Base-by-base conservation (phyloP, 1,139 yeast genomes). In the Kodamaea ohmeri region DNA sequence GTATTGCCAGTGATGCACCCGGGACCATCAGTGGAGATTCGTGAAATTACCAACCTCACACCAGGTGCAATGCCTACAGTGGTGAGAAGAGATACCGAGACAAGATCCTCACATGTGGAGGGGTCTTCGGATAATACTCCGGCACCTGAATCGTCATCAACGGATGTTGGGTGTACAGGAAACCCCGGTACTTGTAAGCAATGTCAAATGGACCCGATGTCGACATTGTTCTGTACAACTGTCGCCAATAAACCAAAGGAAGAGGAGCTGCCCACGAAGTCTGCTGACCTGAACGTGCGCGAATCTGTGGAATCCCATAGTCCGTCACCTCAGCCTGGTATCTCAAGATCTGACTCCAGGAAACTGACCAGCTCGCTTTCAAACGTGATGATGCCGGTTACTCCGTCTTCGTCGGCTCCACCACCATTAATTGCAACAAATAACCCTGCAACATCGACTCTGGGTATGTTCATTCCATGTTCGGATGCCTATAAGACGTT, bases 151-250 rank as follows among this genome's bases (percentile, higher is more conserved):
- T 20, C 34, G 41, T 5, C 31, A 3, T 17, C 32, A 9, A 13
- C 31, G 3, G 44, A 49, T 3, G 55, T 60, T 9, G 83, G 78
- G n/a, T 86, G 95, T 58, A 83, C 92, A 0, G 95, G 95, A 0
- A 78, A 84, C 51, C 96, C 96, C 12, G 96, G 96, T 4, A 80
- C 89, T 6, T 89, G 97, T 58, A 63, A 65, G 15, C 94, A 84
- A 61, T 89, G 97, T 61, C 94, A 83, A 53, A 60, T 70, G 42
- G 96, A 88, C 57, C 96, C 96, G 29, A 80, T 87, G 89, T 83
- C 92, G 4, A 86, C 95, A 1, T 65, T 87, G 27, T 88, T 88
- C 63, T 88, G 96, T 63, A 80, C 94, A 1, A 84, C 95, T 0
- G 80, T 87, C 29, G 95, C 95, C 4, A 74, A 75, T 40, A 73